phyloP scores from a whole-genome alignment of 139 green algal species.

The Limnomonas spitsbergensis region DNA sequence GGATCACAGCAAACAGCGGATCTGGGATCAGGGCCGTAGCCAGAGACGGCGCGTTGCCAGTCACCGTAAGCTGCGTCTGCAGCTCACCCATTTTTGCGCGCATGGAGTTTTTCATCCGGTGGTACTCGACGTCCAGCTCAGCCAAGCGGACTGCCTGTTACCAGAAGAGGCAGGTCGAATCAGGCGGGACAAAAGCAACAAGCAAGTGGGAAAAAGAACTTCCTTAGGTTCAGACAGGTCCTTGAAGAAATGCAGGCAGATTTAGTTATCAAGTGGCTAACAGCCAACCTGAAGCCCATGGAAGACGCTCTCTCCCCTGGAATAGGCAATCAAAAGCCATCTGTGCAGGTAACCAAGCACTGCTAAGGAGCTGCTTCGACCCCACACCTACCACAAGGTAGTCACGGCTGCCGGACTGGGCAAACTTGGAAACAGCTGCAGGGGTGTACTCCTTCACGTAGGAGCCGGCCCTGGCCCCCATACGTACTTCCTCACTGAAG shows the following conservation, averaged over 20 bases:
- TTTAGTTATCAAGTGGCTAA: neutral
- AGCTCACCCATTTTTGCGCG: slow-evolving; percentile 1
- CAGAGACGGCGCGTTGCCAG: neutral
- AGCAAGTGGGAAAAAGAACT: no score
- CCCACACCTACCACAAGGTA: slow-evolving; percentile 11
- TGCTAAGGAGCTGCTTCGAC: no score
- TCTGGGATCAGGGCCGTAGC: neutral
- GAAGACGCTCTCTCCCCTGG: no score
- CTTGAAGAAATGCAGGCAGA: neutral
- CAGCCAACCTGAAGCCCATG: no score
- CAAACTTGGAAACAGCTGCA: neutral
- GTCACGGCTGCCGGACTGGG: neutral
- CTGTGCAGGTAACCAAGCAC: no score
- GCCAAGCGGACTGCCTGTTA: slow-evolving; percentile 16
- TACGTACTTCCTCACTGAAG: slow-evolving; percentile 10
- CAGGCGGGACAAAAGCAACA: no score
- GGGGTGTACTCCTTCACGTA: neutral
- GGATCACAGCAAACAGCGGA: neutral
- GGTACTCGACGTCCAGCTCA: slow-evolving; percentile 24
- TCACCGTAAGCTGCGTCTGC: slow-evolving; percentile 7
- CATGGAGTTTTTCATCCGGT: slow-evolving; percentile 15
- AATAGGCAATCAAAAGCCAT: no score
- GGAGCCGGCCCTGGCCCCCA: neutral
- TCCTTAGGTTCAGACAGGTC: neutral
- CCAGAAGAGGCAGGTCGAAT: no score